Evolutionary conservation across 2,329 filamentous ascomycete genomes (phyloP), one percentile per base, ranked within the genome.

Genomic region (Capronia epimyces): DNA sequence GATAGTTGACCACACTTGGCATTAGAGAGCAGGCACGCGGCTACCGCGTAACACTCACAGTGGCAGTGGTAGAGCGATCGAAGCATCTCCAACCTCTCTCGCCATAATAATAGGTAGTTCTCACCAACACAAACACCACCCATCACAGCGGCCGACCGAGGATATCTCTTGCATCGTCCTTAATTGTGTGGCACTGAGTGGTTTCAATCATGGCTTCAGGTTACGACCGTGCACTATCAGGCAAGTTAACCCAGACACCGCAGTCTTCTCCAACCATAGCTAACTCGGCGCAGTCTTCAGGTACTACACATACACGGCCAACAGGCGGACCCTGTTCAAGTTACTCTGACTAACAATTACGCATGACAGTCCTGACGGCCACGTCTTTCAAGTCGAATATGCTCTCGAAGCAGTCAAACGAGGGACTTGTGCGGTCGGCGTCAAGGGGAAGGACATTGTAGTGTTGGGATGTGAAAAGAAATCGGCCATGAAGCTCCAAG

Each of bases 351-450:
- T 83, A 71, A 84, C 68, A 32, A n/a, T n/a, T n/a, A n/a, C n/a
- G n/a, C n/a, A n/a, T 42, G 42, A 43, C 67, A 97, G 91, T 81
- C 93, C 93, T 66, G 93, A 98, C 75, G 93, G 93, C 73, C 93
- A 98, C 77, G 93, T 98, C 66, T 98, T 98, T 76, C 93, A 98
- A 75, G 93, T 98, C 66, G 93, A 98, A 80, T 98, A 98, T 81
- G 93, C 93, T 50, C 86, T 95, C 62, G 93, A 98, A 76, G 93
- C 93, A 62, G 93, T 98, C 62, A 98, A 98, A 80, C 78, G 93
- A 89, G 93, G 89, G 74, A 98, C 93, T 65, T 98, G 93, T 75
- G 93, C 94, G 43, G 93, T 98, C 48, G 93, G 90, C 63, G 91
- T 98, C 62, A 98, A 98, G 76, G 93, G 93, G 65, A 79, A 81